Evolutionary conservation across 2,329 filamentous ascomycete genomes (phyloP), one percentile per base, ranked within the genome.

Genomic region (Aspergillus pseudoglaucus): DNA sequence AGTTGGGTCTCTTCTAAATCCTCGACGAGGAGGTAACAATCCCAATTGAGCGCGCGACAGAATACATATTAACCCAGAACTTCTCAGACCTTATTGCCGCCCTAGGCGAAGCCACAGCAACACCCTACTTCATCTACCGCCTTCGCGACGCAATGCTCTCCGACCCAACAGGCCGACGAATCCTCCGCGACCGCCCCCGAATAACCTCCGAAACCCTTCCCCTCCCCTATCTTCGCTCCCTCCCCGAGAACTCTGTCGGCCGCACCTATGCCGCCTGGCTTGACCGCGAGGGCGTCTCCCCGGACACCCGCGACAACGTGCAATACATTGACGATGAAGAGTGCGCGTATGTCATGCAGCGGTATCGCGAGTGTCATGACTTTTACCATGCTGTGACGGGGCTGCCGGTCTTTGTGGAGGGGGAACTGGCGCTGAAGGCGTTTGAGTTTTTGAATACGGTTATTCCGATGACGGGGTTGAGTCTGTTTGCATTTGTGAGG

Each of bases 291-390:
- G 88, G 88, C 52, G 91, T 98, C 12, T 87, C 87, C 7, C 93
- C 93, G 1, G 93, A 98, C 68, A 95, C 91, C 6, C 83, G 93
- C 41, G 76, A 85, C 37, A 67, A 70, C 2, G 93, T 98, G 37
- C 82, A 87, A 45, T 97, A 95, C 72, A 90, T 98, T 53, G 90
- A 97, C 68, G 85, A 97, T 64, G 84, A 87, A 59, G 93, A 98
- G 71, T 95, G 90, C 66, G 93, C 93, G 32, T 98, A 97, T 73
- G 93, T 97, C 15, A 94, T 98, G 87, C 93, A 97, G 75, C 83
- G 93, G 46, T 98, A 98, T 70, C 84, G 93, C 53, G 93, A 98
- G 71, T 95, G 87, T 57, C 93, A 98, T 68, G 93, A 98, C 67
- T 96, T 98, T 70, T 96, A 94, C 73, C 93, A 98, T 68, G 91